Evolutionary conservation across 139 green algal species (phyloP).

Genomic region (Ostreobium quekettii): DNA sequence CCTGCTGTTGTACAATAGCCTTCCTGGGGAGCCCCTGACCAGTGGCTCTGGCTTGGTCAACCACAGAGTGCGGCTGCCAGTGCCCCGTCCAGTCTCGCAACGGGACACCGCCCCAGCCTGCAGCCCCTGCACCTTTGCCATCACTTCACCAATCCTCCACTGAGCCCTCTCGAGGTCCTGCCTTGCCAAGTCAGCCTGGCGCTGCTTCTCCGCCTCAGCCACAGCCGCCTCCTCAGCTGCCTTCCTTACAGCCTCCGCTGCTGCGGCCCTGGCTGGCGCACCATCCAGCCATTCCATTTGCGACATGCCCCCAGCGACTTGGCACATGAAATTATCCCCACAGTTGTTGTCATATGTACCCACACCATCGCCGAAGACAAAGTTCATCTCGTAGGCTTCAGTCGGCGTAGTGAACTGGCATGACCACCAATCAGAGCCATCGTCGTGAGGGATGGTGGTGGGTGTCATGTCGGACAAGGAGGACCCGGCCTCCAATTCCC

Average conservation of each 20-base stretch:
- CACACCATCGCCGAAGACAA: slow-evolving; percentile 59
- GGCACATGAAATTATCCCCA: slow-evolving; percentile 49
- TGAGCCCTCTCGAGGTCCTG: slow-evolving; percentile 13
- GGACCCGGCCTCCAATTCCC: slow-evolving; percentile 47
- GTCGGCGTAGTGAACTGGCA: slow-evolving; percentile 33
- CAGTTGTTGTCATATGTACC: slow-evolving; percentile 46
- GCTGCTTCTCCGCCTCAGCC: slow-evolving; percentile 26
- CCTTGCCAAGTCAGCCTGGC: slow-evolving; percentile 22
- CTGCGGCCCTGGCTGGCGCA: slow-evolving; percentile 9
- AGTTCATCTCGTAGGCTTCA: slow-evolving; percentile 70
- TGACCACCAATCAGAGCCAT: slow-evolving; percentile 46
- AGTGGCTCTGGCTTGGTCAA: slow-evolving; percentile 10
- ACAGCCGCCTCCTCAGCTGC: slow-evolving; percentile 23
- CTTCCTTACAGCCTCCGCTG: background rate
- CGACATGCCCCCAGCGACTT: slow-evolving; percentile 34
- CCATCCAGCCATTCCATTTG: slow-evolving; percentile 44
- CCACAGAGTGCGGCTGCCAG: background rate
- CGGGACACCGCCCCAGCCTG: background rate
- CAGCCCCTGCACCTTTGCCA: background rate
- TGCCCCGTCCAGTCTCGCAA: background rate
- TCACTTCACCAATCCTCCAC: slow-evolving; percentile 19
- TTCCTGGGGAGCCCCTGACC: slow-evolving; percentile 23
- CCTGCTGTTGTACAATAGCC: slow-evolving; percentile 45
- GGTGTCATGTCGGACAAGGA: slow-evolving; percentile 37
- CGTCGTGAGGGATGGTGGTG: slow-evolving; percentile 27